Evolutionary conservation across 805 yeast genomes (phyloP).

Genomic region (Komagataella kurtzmanii): DNA sequence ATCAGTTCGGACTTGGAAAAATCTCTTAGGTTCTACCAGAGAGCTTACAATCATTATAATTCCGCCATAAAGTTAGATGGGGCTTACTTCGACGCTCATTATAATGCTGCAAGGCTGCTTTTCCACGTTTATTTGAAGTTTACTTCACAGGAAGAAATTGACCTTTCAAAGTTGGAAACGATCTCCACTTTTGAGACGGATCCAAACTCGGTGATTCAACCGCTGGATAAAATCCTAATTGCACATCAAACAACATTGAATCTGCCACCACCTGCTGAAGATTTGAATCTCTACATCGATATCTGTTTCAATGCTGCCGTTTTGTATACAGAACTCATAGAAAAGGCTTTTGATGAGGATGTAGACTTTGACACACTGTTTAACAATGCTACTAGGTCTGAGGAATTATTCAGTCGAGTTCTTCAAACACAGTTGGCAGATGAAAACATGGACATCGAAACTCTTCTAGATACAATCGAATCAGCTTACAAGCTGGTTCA

Average conservation of each 20-base stretch:
- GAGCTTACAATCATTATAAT: constrained; percentile 33
- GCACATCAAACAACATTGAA: constrained; percentile 26
- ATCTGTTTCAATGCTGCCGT: constrained; percentile 31
- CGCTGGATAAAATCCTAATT: constrained; percentile 18
- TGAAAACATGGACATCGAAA: constrained; percentile 9
- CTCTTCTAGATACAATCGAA: constrained; percentile 13
- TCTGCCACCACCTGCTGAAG: constrained; percentile 5
- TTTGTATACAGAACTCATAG: constrained; percentile 33
- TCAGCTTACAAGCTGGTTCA: constrained; percentile 14
- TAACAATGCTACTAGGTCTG: constrained; percentile 8
- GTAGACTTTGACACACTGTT: constrained; percentile 5
- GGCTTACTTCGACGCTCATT: constrained; percentile 30
- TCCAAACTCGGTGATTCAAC: constrained; percentile 20
- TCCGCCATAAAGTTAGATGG: constrained; percentile 18
- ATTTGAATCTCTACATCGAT: constrained; percentile 17
- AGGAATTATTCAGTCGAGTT: constrained; percentile 13
- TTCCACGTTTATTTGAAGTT: constrained; percentile 44
- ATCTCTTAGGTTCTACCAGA: constrained; percentile 49
- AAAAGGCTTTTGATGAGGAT: constrained; percentile 16
- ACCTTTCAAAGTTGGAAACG: constrained; percentile 16
- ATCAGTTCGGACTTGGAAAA: constrained; percentile 50
- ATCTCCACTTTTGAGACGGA: constrained; percentile 19
- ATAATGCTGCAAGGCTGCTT: constrained; percentile 45
- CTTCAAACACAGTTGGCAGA: constrained; percentile 13
- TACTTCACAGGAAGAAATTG: constrained; percentile 31